Conservation (phyloP, 2,329 filamentous ascomycete genomes). For the Aspergillus calidoustus region DNA sequence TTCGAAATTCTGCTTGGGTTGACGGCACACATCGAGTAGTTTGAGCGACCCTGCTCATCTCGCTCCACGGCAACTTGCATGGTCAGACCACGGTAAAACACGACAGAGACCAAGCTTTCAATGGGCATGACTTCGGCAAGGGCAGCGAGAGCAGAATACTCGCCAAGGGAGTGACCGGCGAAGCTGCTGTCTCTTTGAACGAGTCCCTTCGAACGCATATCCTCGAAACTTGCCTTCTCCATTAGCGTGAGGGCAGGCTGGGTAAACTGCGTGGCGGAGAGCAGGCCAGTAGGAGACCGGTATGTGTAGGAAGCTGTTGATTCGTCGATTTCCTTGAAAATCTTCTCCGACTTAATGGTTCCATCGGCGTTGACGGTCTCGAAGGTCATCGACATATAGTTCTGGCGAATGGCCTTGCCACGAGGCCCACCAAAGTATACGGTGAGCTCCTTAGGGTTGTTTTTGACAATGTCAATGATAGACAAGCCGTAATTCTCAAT, state of each 20-base stretch:
- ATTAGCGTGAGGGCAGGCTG: slow-evolving; percentile 96
- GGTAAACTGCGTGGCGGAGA: slow-evolving; percentile 98
- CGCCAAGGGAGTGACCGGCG: slow-evolving; percentile 94
- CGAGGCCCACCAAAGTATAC: slow-evolving; percentile 97
- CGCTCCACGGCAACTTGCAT: slow-evolving; percentile 99
- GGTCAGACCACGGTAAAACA: slow-evolving; percentile 97
- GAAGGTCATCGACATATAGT: slow-evolving; percentile 99
- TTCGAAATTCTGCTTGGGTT: slow-evolving; percentile 98
- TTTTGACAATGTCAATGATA: slow-evolving; percentile 98
- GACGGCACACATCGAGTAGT: slow-evolving; percentile 99
- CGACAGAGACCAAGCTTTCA: slow-evolving; percentile 94
- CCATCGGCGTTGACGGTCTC: slow-evolving; percentile 95
- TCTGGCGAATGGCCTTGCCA: slow-evolving; percentile 95
- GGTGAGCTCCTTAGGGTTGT: slow-evolving; percentile 98
- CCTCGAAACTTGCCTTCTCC: slow-evolving; percentile 99
- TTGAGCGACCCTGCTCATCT: slow-evolving; percentile 87
- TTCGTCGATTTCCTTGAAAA: slow-evolving; percentile 97
- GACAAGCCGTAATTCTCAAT: slow-evolving; percentile 98
- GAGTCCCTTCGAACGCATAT: slow-evolving; percentile 96
- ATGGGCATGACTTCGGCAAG: slow-evolving; percentile 99
- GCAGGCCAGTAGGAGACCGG: slow-evolving; percentile 87
- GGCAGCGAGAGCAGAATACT: slow-evolving; percentile 95
- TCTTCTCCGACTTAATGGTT: slow-evolving; percentile 95
- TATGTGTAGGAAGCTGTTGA: slow-evolving; percentile 96
- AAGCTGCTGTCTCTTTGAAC: slow-evolving; percentile 97